Conservation (phyloP, 1,284 basidiomycete genomes). For the Kalmanozyma brasiliensis region DNA sequence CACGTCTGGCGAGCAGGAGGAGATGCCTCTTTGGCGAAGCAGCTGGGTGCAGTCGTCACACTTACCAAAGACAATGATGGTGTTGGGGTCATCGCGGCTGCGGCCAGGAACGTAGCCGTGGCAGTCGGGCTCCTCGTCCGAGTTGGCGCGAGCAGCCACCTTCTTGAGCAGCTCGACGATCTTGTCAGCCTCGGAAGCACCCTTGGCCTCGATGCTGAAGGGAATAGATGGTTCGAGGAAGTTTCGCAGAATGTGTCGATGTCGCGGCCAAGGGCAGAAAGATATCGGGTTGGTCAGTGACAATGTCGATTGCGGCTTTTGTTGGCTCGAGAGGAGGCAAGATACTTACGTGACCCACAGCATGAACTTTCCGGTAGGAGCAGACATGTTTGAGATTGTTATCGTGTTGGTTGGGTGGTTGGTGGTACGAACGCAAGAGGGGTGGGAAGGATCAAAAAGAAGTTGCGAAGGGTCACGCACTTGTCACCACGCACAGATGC, state of each 20-base stretch:
- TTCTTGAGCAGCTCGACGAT: slow-evolving; percentile 39
- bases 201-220: slow-evolving; percentile 43
- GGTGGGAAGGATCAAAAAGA: too few species aligned
- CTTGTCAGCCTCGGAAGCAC: slow-evolving; percentile 40
- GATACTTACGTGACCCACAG: slow-evolving; percentile 41
- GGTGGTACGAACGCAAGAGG: too few species aligned
- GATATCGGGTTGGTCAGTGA: too few species aligned
- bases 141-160: slow-evolving; percentile 38
- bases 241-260: too few species aligned
- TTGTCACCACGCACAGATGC: neutral
- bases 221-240: neutral
- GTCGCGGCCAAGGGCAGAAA: too few species aligned
- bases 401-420: neutral
- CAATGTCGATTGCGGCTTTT: too few species aligned
- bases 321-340: neutral
- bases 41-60: neutral
- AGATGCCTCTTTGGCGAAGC: too few species aligned
- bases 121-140: slow-evolving; percentile 49
- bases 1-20: too few species aligned
- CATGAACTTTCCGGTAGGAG: slow-evolving; percentile 44
- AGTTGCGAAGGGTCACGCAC: too few species aligned
- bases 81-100: slow-evolving; percentile 43
- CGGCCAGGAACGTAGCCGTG: slow-evolving; percentile 35
- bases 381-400: slow-evolving; percentile 20
- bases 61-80: slow-evolving; percentile 45